A percentile compares a stretch with the other conserved stretches of the same genome.
These are phyloP conservation scores for Lentinula edodes DNA, from an alignment of 768 basidiomycete species.

Conservation along the genomic window DNA sequence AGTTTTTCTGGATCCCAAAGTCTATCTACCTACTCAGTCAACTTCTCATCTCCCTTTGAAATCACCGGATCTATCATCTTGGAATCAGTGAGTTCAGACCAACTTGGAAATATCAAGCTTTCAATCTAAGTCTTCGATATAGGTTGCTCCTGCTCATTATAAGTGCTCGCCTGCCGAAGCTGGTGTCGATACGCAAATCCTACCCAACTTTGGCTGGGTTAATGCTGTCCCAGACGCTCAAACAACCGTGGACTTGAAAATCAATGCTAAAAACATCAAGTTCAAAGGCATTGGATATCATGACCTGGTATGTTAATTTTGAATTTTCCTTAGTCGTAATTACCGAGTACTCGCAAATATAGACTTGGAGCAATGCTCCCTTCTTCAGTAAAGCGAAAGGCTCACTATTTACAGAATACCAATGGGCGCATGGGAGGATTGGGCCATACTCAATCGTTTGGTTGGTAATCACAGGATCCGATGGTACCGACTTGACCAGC, in stretches of 20 bases:
- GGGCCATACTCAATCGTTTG: slow-evolving; percentile 15
- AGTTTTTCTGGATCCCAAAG: slow-evolving; percentile 3
- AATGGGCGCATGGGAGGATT: slow-evolving; percentile 15
- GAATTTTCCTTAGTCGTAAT: background rate
- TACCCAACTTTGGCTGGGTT: slow-evolving; percentile 12
- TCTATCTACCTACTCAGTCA: slow-evolving; percentile 1
- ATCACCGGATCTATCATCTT: slow-evolving; percentile 10
- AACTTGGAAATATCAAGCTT: no score
- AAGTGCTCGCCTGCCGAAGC: slow-evolving; percentile 6
- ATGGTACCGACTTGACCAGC: slow-evolving; percentile 8
- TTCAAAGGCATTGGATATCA: slow-evolving; percentile 11
- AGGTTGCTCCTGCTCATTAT: slow-evolving; percentile 10
- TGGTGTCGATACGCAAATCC: slow-evolving; percentile 6
- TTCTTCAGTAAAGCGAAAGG: background rate
- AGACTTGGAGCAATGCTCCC: slow-evolving; percentile 14
- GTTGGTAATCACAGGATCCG: slow-evolving; percentile 9
- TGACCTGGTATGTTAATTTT: slow-evolving; percentile 7
- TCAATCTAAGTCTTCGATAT: no score
- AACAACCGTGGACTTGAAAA: slow-evolving; percentile 9
- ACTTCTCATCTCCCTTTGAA: slow-evolving; percentile 9
- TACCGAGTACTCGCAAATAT: background rate
- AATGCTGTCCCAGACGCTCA: slow-evolving; percentile 13
- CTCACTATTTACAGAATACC: slow-evolving; percentile 1
- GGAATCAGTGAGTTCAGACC: background rate
- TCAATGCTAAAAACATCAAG: background rate